phyloP scores from a whole-genome alignment of 2,329 filamentous ascomycete genomes.

The Tolypocladium capitatum region DNA sequence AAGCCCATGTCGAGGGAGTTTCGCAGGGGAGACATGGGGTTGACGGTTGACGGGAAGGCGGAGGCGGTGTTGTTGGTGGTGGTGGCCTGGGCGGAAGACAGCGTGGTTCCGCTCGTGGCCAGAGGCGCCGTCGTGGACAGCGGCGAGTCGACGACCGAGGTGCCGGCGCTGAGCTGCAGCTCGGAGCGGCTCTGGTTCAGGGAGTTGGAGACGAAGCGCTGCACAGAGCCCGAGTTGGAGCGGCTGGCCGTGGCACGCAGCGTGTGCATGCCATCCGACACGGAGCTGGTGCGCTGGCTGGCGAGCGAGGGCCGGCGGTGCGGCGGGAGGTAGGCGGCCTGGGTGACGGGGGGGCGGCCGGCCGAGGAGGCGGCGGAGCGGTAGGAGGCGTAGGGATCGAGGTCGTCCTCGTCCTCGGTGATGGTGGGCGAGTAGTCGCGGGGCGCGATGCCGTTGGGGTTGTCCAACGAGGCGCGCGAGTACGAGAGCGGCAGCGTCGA shows the following conservation, averaged over 20 bases:
- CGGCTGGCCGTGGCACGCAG: conserved; percentile 13
- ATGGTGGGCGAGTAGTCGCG: conserved; percentile 43
- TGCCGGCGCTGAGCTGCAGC: conserved; percentile 23
- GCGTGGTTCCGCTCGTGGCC: conserved; percentile 12
- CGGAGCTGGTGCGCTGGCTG: conserved; percentile 20
- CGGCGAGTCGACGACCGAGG: conserved; percentile 22
- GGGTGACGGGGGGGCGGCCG: neutral
- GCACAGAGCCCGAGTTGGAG: conserved; percentile 13
- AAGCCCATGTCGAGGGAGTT: conserved; percentile 46
- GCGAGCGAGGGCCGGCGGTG: conserved; percentile 17
- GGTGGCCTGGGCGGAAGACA: conserved; percentile 12
- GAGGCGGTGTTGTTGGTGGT: conserved; percentile 8
- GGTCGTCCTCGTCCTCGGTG: conserved; percentile 36
- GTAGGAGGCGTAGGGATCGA: conserved; percentile 10
- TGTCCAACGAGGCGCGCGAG: conserved; percentile 39
- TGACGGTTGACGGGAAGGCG: conserved; percentile 14
- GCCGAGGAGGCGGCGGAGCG: conserved; percentile 5
- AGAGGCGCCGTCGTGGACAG: conserved; percentile 14
- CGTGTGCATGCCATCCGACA: conserved; percentile 19
- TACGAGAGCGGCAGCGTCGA: conserved; percentile 47
- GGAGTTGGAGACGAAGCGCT: conserved; percentile 27
- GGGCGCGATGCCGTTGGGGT: conserved; percentile 15
- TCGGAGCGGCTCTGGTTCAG: conserved; percentile 32
- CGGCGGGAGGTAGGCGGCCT: conserved; percentile 7
- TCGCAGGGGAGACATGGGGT: conserved; percentile 38